phyloP scores from a whole-genome alignment of 2,329 filamentous ascomycete genomes.

The Paecilomyces dactylethromorphus region DNA sequence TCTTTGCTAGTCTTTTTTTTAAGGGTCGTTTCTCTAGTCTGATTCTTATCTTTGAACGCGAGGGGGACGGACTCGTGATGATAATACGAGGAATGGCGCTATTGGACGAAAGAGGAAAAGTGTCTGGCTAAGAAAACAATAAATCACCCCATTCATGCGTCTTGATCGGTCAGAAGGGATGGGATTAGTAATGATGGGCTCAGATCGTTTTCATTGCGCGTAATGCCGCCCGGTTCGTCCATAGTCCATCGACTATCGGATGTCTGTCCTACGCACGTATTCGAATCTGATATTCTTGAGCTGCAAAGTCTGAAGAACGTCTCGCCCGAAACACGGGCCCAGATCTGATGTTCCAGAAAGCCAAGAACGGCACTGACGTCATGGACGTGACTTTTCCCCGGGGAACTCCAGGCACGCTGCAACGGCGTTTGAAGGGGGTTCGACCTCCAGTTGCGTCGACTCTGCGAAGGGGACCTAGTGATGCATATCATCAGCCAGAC shows the following conservation, averaged over 20 bases:
- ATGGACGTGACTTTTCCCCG: neutral
- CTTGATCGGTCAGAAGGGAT: too few relatives aligned
- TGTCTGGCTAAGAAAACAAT: too few relatives aligned
- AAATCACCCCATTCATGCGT: too few relatives aligned
- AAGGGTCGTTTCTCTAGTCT: neutral
- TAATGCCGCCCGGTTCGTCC: too few relatives aligned
- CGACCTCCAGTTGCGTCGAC: neutral
- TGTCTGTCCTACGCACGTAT: neutral
- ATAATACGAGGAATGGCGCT: neutral
- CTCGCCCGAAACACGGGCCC: neutral
- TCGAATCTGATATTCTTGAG: neutral
- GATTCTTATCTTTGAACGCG: neutral
- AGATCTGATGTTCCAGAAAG: neutral
- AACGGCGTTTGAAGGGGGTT: neutral
- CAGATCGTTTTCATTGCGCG: too few relatives aligned
- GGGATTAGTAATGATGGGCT: too few relatives aligned
- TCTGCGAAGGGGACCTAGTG: neutral
- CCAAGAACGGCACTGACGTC: neutral
- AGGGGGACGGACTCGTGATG: neutral
- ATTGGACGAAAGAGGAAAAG: too few relatives aligned
- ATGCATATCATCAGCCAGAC: neutral
- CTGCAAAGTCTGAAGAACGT: neutral
- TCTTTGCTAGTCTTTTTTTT: too few relatives aligned
- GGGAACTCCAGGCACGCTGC: neutral
- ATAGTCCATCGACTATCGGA: too few relatives aligned